phyloP scores from a whole-genome alignment of 2,329 filamentous ascomycete species.

The Ciborinia camelliae region DNA sequence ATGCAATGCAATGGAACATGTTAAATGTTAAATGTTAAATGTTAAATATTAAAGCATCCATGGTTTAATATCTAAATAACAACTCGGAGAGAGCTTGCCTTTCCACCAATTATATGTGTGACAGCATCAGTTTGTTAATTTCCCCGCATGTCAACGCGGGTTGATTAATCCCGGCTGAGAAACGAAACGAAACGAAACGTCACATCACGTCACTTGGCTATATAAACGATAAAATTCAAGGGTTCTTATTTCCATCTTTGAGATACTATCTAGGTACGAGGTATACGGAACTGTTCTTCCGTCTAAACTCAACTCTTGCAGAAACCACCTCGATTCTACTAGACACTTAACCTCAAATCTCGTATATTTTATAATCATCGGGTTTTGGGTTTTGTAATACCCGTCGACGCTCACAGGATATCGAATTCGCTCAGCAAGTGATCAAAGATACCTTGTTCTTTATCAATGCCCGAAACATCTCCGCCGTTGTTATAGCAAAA shows the following conservation, averaged over 20 bases:
- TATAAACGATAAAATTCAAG: not conserved
- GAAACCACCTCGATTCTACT: not conserved
- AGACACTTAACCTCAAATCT: not conserved
- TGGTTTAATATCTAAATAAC: not conserved
- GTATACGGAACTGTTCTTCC: constrained; percentile 6
- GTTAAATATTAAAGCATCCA: too few relatives aligned
- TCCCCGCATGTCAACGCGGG: not conserved
- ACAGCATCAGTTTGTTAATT: not conserved
- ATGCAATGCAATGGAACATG: too few relatives aligned
- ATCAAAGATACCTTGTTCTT: not conserved
- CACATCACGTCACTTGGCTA: not conserved
- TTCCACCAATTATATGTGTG: not conserved
- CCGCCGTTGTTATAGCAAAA: not conserved
- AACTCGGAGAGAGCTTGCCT: not conserved
- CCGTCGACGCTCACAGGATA: not conserved
- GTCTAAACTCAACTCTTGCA: not conserved
- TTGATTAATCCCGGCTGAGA: not conserved
- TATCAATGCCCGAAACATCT: not conserved
- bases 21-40: too few relatives aligned
- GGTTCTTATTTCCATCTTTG: not conserved
- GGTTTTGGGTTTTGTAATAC: not conserved
- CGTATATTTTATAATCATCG: not conserved
- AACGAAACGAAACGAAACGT: too few relatives aligned
- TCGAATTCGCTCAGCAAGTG: not conserved
- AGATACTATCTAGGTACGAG: too few relatives aligned